These are phyloP conservation scores for Lojkania enalia DNA, from an alignment of 2,329 filamentous ascomycete genomes.

Conservation along the genomic window DNA sequence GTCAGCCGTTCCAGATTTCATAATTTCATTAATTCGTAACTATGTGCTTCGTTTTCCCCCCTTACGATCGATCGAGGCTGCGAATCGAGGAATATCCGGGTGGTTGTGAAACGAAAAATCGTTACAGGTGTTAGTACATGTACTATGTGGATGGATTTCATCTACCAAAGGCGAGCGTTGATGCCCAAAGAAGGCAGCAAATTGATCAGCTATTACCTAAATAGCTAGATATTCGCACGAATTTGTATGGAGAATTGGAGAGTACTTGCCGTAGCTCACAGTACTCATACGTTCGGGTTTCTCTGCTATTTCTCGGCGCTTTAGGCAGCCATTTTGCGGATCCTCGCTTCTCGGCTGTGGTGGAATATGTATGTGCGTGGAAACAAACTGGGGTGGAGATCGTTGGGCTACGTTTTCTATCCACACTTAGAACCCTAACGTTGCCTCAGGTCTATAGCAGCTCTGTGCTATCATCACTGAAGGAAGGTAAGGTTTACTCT, in stretches of 20 bases:
- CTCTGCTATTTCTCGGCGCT: conserved; percentile 44
- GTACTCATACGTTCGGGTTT: conserved; percentile 32
- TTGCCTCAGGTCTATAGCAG: conserved; percentile 72
- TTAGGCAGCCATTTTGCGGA: conserved; percentile 60
- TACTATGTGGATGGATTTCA: not conserved
- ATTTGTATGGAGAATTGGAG: not conserved
- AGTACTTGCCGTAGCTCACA: conserved; percentile 22
- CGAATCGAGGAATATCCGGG: no score
- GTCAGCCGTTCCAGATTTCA: no score
- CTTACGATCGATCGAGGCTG: no score
- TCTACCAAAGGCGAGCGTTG: conserved; percentile 1
- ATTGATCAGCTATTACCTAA: conserved; percentile 9
- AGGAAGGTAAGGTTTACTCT: not conserved
- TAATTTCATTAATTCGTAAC: no score
- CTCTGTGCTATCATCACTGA: conserved; percentile 77
- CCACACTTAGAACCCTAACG: conserved; percentile 63
- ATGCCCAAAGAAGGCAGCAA: conserved; percentile 10
- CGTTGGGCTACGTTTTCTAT: conserved; percentile 61
- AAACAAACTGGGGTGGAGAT: conserved; percentile 70
- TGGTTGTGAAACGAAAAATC: no score
- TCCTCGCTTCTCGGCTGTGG: conserved; percentile 66
- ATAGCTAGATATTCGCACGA: not conserved
- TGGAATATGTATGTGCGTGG: conserved; percentile 78
- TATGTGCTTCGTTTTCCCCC: no score
- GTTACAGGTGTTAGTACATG: not conserved